Percentiles rank a stretch among this genome's conserved stretches.
Conservation (phyloP, 2,329 filamentous ascomycete genomes). For the Exophiala phaeomuriformis region DNA sequence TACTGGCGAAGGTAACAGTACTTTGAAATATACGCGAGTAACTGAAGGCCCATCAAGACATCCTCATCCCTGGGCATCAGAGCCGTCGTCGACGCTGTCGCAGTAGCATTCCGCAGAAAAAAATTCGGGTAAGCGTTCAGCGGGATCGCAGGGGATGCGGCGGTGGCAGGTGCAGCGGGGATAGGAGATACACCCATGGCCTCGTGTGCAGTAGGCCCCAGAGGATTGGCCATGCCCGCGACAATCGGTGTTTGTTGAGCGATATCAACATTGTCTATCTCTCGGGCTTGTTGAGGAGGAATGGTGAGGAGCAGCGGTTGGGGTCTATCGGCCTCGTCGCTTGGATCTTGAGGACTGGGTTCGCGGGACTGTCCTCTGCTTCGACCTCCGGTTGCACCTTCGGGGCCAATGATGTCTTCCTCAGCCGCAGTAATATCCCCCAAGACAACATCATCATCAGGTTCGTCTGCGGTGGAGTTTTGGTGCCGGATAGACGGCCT, state of each 20-base stretch:
- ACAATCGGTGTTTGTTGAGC: conserved; percentile 78
- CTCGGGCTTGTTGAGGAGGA: conserved; percentile 71
- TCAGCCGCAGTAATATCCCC: conserved; percentile 70
- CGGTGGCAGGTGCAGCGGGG: conserved; percentile 56
- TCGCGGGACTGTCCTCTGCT: conserved; percentile 20
- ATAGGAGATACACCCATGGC: conserved; percentile 66
- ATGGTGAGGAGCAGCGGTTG: conserved; percentile 61
- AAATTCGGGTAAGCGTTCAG: conserved; percentile 70
- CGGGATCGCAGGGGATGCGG: conserved; percentile 65
- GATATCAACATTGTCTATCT: conserved; percentile 88
- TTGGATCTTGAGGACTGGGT: conserved; percentile 18
- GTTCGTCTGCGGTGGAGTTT: conserved; percentile 74
- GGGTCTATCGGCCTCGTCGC: conserved; percentile 8
- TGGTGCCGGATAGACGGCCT: conserved; percentile 86
- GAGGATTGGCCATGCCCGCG: conserved; percentile 70
- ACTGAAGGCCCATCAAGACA: conserved; percentile 93
- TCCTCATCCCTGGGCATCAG: conserved; percentile 96
- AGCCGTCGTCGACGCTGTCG: conserved; percentile 66
- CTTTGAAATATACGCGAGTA: conserved; percentile 95
- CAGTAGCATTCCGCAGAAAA: conserved; percentile 63
- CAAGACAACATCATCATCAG: conserved; percentile 78
- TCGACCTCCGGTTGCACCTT: conserved; percentile 72
- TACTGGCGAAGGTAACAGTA: conserved; percentile 95
- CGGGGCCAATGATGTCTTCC: conserved; percentile 41
- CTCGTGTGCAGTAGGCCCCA: conserved; percentile 59